Evolutionary conservation across 371 early-diverging fungal species (phyloP), one percentile per base, ranked within the genome.

Genomic region (Apophysomyces ossiformis): DNA sequence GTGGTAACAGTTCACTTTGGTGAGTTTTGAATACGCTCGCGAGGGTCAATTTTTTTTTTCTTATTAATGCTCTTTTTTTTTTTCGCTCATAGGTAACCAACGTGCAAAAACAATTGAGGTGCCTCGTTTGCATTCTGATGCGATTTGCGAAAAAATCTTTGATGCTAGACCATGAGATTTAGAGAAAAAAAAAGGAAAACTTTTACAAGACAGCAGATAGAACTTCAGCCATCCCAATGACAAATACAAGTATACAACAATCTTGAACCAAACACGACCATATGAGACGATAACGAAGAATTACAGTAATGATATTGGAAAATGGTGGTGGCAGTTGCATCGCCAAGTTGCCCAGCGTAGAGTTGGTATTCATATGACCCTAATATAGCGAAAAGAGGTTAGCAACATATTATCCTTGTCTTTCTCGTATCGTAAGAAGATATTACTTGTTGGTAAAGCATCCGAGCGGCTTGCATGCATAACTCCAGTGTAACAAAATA

Each of bases 201-300:
- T 18, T 47, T n/a, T 18, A 43, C 54, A 60, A 67, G 69, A 60
- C 62, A 18, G 69, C 60, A 21, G 76, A 69, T 35, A 72, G 32
- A 11, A 79, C 68, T 43, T 79, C 66, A 37, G 86, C 80, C 36
- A 81, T 38, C 18, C 89, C 87, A 66, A 87, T 73, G 32, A 87
- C 75, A 61, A 87, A 87, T 12, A 87, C 81, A 26, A 89, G 67
- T 7, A 87, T 74, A 36, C 78, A 78, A 37, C 80, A 69, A 71
- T 89, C 89, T 65, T 83, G 82, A 39, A 83, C 75, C 32, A 89
- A 68, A 21, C 81, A 83, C 5, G 81, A 71, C 81, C 86, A 82
- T 58, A 89, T 85, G 21, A 86, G 67, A 21, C 84, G 75, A 61
- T 89, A 89, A n/a, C 87, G 87, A 62, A 86, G 68, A 68, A 83